Percentiles rank a stretch among this genome's conserved stretches.
These are phyloP conservation scores for Lachnellula cervina DNA, from an alignment of 2,329 filamentous ascomycete species.

Conservation along the genomic window DNA sequence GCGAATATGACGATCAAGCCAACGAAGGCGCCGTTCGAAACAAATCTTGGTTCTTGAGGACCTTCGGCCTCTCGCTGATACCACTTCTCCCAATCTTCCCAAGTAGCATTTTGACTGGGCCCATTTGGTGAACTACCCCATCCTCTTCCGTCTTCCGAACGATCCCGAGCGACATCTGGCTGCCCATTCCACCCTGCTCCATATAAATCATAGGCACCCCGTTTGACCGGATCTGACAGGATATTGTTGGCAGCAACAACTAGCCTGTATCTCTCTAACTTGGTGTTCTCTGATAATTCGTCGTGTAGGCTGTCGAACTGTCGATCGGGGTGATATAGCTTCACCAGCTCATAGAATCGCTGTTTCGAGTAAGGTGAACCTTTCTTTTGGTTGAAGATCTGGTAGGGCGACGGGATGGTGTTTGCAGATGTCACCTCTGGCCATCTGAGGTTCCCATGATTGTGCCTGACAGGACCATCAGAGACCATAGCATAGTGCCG, in stretches of 20 bases:
- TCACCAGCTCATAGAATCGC: slow-evolving; percentile 86
- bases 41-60: slow-evolving; percentile 54
- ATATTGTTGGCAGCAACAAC: slow-evolving; percentile 85
- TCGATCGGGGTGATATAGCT: slow-evolving; percentile 90
- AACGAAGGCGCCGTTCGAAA: slow-evolving; percentile 76
- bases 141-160: slow-evolving; percentile 21
- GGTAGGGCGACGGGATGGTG: slow-evolving; percentile 66
- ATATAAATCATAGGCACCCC: slow-evolving; percentile 74
- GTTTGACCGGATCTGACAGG: slow-evolving; percentile 73
- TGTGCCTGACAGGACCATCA: slow-evolving; percentile 33
- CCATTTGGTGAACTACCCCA: slow-evolving; percentile 31
- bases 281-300: slow-evolving; percentile 53
- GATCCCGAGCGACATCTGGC: slow-evolving; percentile 31
- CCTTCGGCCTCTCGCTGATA: slow-evolving; percentile 48
- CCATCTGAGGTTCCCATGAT: slow-evolving; percentile 29
- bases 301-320: slow-evolving; percentile 36
- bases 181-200: slow-evolving; percentile 72
- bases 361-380: slow-evolving; percentile 72
- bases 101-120: slow-evolving; percentile 75
- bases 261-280: slow-evolving; percentile 85
- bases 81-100: slow-evolving; percentile 96
- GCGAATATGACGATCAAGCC: slow-evolving; percentile 66
- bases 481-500: slow-evolving; percentile 36
- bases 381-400: slow-evolving; percentile 64
- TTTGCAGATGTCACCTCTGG: slow-evolving; percentile 28